Conservation (phyloP, 2,329 filamentous ascomycete genomes). For the Fusarium sarcochroum region DNA sequence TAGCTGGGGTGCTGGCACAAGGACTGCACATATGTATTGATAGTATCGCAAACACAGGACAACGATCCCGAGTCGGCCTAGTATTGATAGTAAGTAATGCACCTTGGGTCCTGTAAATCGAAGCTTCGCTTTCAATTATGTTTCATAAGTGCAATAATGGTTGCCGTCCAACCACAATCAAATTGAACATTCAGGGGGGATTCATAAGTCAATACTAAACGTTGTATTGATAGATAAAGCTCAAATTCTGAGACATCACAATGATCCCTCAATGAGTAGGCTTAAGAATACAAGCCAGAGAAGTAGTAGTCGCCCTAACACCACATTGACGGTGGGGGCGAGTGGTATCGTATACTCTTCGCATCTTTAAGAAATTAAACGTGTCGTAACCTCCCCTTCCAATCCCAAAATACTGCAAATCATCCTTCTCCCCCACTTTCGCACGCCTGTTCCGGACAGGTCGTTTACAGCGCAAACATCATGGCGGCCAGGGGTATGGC, state of each 20-base stretch:
- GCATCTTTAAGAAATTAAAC: slow-evolving; percentile 36
- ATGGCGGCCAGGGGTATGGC: slow-evolving; percentile 53
- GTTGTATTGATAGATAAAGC: slow-evolving; percentile 34
- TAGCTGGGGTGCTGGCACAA: background rate
- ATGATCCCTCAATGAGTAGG: slow-evolving; percentile 19
- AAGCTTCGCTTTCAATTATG: background rate
- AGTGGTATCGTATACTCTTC: slow-evolving; percentile 41
- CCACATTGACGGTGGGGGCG: slow-evolving; percentile 8
- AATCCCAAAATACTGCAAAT: slow-evolving; percentile 33
- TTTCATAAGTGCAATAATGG: background rate
- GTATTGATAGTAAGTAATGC: slow-evolving; percentile 7
- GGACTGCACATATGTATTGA: background rate
- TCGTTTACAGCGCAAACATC: slow-evolving; percentile 51
- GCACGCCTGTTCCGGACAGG: slow-evolving; percentile 1
- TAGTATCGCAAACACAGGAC: background rate
- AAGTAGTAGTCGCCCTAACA: slow-evolving; percentile 24
- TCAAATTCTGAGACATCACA: slow-evolving; percentile 16
- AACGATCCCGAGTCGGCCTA: background rate
- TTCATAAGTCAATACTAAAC: slow-evolving; percentile 21
- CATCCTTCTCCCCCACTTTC: slow-evolving; percentile 6
- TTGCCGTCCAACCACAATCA: background rate
- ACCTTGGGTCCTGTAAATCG: background rate
- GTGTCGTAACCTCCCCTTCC: slow-evolving; percentile 18
- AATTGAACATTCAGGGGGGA: background rate
- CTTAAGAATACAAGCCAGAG: slow-evolving; percentile 24